Conservation (phyloP, 371 early-diverging fungal genomes). For the Apophysomyces sp. region DNA sequence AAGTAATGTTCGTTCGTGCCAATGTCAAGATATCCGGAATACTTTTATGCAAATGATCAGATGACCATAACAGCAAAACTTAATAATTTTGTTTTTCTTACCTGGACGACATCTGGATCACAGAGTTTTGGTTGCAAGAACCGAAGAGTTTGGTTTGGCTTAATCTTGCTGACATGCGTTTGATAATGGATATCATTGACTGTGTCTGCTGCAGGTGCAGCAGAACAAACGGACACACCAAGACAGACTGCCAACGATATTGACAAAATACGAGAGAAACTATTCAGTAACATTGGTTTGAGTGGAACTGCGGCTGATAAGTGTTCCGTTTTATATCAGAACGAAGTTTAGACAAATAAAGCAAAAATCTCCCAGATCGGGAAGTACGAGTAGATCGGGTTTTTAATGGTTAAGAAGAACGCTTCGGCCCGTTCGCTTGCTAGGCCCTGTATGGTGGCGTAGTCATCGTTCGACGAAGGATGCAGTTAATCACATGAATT, state of each 20-base stretch:
- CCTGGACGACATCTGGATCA: constrained; percentile 30
- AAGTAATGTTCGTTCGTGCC: constrained; percentile 66
- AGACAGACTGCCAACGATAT: not conserved
- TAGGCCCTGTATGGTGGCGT: not conserved
- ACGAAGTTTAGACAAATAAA: not conserved
- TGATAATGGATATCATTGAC: constrained; percentile 1
- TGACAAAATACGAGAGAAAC: not conserved
- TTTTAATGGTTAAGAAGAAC: not conserved
- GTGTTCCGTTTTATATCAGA: not conserved
- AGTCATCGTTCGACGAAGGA: not conserved
- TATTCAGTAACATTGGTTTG: not conserved
- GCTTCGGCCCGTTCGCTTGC: not conserved
- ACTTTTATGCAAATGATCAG: constrained; percentile 8
- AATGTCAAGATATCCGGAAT: constrained; percentile 65
- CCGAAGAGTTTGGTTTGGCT: constrained; percentile 4
- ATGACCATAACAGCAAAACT: not conserved
- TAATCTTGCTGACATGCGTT: not conserved
- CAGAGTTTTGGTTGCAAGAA: constrained; percentile 23
- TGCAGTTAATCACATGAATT: not conserved
- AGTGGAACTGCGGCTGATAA: not conserved
- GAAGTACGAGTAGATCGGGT: not conserved
- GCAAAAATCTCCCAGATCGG: not conserved
- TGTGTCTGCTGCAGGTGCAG: not conserved
- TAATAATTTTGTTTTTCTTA: not conserved
- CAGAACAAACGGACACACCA: not conserved